These are phyloP conservation scores for Mesostigma viride DNA, from an alignment of 139 green algal genomes.

Conservation along the genomic window DNA sequence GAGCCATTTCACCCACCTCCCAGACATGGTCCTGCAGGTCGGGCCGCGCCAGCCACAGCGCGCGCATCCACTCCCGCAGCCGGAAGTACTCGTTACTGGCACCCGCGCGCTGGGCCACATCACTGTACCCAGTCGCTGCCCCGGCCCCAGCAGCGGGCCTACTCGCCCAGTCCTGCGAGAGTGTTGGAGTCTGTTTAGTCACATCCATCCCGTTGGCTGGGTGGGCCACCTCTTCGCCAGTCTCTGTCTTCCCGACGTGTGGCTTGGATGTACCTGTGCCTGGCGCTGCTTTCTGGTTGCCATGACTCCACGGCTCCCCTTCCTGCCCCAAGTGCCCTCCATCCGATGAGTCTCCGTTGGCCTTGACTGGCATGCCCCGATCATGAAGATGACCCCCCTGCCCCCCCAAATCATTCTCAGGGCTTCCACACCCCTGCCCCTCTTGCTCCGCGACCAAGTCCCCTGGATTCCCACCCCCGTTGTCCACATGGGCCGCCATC, in stretches of 20 bases:
- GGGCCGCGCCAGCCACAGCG: slow-evolving; percentile 12
- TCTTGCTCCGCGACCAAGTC: background rate
- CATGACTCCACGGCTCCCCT: too few relatives aligned
- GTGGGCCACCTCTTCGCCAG: background rate
- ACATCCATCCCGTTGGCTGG: background rate
- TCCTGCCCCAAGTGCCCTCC: too few relatives aligned
- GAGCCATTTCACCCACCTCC: slow-evolving; percentile 6
- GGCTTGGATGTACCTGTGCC: too few relatives aligned
- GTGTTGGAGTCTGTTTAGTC: background rate
- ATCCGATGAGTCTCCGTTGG: too few relatives aligned
- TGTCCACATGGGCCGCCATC: background rate
- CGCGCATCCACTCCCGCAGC: slow-evolving; percentile 11
- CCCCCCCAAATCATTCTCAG: background rate
- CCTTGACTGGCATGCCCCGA: background rate
- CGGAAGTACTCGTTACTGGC: background rate
- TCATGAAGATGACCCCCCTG: background rate
- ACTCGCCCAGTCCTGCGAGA: slow-evolving; percentile 5
- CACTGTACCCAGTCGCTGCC: background rate
- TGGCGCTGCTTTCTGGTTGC: too few relatives aligned
- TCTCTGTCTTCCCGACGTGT: too few relatives aligned
- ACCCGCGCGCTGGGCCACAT: background rate
- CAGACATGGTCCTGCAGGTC: slow-evolving; percentile 10
- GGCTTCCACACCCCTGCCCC: background rate
- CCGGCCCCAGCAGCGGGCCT: slow-evolving; percentile 9
- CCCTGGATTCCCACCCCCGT: background rate